A percentile compares a stretch with the other conserved stretches of the same genome.
Conservation (phyloP, 2,329 filamentous ascomycete species). For the Trichoderma asperellum region DNA sequence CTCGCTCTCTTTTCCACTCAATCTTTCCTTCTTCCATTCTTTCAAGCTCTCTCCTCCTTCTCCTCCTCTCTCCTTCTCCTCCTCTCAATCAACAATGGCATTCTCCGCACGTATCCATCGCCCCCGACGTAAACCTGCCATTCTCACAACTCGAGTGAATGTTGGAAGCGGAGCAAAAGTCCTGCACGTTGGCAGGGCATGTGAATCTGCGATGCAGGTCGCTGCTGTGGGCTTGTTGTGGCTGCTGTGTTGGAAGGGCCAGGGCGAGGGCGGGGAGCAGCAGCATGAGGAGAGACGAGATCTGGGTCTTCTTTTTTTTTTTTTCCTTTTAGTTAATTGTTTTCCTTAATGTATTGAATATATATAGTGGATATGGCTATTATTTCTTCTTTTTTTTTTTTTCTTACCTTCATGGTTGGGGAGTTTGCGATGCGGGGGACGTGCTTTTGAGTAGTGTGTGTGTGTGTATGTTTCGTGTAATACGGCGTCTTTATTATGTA, state of each 20-base stretch:
- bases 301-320: background rate
- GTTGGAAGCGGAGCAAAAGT: slow-evolving; percentile 34
- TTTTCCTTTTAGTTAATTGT: background rate
- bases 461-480: background rate
- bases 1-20: background rate
- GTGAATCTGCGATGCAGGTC: slow-evolving; percentile 28
- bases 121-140: slow-evolving; percentile 30
- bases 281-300: background rate
- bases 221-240: slow-evolving; percentile 18
- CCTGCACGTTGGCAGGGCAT: slow-evolving; percentile 29
- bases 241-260: slow-evolving; percentile 20
- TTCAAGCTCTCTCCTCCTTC: background rate
- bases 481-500: background rate
- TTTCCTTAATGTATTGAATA: background rate
- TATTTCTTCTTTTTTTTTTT: no score
- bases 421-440: background rate
- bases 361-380: no score
- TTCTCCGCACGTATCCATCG: slow-evolving; percentile 30
- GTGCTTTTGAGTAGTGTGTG: background rate
- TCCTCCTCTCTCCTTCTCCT: background rate
- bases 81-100: slow-evolving; percentile 5
- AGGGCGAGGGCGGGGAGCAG: slow-evolving; percentile 10
- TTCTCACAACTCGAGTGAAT: slow-evolving; percentile 31
- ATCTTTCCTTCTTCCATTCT: no score
- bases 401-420: background rate